A percentile compares a stretch with the other conserved stretches of the same genome.
Conservation (phyloP, 129 eudicot species). For the Smallanthus sonchifolius region DNA sequence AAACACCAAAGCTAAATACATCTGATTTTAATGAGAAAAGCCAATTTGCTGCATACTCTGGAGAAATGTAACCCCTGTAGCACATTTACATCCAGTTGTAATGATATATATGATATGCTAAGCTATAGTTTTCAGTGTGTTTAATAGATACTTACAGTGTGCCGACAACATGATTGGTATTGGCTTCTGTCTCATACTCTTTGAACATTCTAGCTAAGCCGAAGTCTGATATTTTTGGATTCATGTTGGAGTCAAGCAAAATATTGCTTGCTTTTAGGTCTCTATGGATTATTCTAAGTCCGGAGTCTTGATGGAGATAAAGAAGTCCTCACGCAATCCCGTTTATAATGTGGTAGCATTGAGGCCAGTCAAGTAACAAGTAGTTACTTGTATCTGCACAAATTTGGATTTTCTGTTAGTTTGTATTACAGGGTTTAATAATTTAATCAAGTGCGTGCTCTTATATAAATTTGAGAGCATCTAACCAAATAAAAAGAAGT, state of each 20-base stretch:
- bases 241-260: conserved; percentile 11
- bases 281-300: conserved; percentile 8
- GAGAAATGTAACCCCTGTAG: conserved; percentile 4
- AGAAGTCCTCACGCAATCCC: conserved; percentile 24
- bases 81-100: neutral
- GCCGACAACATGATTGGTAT: conserved; percentile 28
- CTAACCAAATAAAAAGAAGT: conserved; percentile 5
- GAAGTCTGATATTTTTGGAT: conserved; percentile 44
- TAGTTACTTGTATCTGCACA: neutral
- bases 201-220: conserved; percentile 39
- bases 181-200: conserved; percentile 26
- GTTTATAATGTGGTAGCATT: conserved; percentile 5
- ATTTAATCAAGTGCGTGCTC: neutral
- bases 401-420: conserved; percentile 3
- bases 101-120: neutral
- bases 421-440: neutral
- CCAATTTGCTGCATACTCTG: conserved; percentile 2
- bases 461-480: neutral
- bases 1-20: conserved; percentile 28
- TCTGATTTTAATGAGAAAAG: conserved; percentile 4
- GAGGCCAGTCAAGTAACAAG: conserved; percentile 6
- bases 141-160: conserved; percentile 31
- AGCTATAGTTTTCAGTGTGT: neutral
- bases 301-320: conserved; percentile 20
- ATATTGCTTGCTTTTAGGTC: conserved; percentile 15